A percentile compares a stretch with the other conserved stretches of the same genome.
Evolutionary conservation across 2,329 filamentous ascomycete species (phyloP).

Genomic region (Sphaerulina populicola): DNA sequence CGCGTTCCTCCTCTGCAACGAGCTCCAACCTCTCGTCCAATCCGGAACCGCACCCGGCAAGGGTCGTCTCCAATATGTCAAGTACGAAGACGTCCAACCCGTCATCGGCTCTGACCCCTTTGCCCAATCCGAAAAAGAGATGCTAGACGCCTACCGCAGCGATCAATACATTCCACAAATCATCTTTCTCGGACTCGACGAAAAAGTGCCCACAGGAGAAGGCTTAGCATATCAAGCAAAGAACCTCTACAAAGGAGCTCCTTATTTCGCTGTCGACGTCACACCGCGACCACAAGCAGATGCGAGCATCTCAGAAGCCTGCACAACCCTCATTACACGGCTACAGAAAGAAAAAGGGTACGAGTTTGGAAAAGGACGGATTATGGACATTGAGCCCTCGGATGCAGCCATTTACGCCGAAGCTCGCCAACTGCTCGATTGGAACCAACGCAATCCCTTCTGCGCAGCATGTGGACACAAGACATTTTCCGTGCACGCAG

Average conservation of each 20-base stretch:
- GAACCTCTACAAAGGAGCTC: conserved; percentile 63
- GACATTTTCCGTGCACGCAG: conserved; percentile 69
- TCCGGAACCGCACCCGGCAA: conserved; percentile 34
- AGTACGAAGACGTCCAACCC: conserved; percentile 58
- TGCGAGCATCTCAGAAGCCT: conserved; percentile 53
- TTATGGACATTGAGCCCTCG: conserved; percentile 51
- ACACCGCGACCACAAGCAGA: conserved; percentile 46
- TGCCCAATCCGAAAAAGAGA: conserved; percentile 60
- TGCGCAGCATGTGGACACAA: conserved; percentile 80
- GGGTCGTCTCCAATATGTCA: conserved; percentile 57
- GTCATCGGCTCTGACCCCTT: conserved; percentile 68
- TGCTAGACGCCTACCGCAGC: conserved; percentile 67
- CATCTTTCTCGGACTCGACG: conserved; percentile 78
- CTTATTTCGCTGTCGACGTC: conserved; percentile 85
- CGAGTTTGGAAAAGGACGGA: conserved; percentile 58
- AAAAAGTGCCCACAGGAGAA: conserved; percentile 46
- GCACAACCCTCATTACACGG: conserved; percentile 51
- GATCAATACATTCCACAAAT: conserved; percentile 58
- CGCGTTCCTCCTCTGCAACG: conserved; percentile 68
- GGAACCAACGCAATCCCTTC: conserved; percentile 88
- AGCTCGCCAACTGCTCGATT: conserved; percentile 79
- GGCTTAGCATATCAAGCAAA: conserved; percentile 55
- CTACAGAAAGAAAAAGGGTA: conserved; percentile 52
- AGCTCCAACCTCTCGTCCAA: conserved; percentile 60
- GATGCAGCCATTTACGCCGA: conserved; percentile 83